phyloP scores from a whole-genome alignment of 129 eudicot genomes.

The Kitagawia praeruptora region DNA sequence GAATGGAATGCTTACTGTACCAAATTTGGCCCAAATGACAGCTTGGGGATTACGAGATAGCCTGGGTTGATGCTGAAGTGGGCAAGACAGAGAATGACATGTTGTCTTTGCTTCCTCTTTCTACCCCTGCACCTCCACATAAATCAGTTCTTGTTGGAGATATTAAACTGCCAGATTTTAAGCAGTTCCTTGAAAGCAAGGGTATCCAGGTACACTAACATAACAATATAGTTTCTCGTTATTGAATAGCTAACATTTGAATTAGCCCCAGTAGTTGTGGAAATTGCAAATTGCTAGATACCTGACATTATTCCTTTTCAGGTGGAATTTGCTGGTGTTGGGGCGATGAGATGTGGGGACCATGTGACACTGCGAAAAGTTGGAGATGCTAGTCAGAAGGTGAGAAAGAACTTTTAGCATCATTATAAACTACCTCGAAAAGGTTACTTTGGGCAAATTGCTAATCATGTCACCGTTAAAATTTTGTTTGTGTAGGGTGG shows the following conservation, averaged over 20 bases:
- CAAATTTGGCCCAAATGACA: slow-evolving; percentile 17
- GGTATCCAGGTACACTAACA: slow-evolving; percentile 64
- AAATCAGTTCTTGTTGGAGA: slow-evolving; percentile 96
- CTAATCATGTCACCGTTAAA: neutral
- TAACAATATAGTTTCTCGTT: neutral
- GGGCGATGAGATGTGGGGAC: slow-evolving; percentile 98
- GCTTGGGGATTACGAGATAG: slow-evolving; percentile 97
- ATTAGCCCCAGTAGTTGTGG: neutral
- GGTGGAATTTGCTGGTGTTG: slow-evolving; percentile 90
- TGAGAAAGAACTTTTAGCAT: slow-evolving; percentile 12
- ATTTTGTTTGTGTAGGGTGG: slow-evolving; percentile 68
- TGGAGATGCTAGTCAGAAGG: slow-evolving; percentile 92
- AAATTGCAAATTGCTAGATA: neutral
- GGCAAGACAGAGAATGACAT: slow-evolving; percentile 66
- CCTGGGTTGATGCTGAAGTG: slow-evolving; percentile 95
- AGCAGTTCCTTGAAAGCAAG: slow-evolving; percentile 91
- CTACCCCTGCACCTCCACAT: slow-evolving; percentile 71
- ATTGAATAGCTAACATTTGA: neutral
- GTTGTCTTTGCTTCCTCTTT: slow-evolving; percentile 76
- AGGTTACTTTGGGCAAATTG: neutral
- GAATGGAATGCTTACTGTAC: neutral
- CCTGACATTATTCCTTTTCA: slow-evolving; percentile 20
- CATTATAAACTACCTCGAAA: neutral
- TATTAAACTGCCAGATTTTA: slow-evolving; percentile 91
- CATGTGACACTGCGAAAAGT: slow-evolving; percentile 83